Conservation (phyloP, 2,329 filamentous ascomycete species). For the Fusarium anthophilum region DNA sequence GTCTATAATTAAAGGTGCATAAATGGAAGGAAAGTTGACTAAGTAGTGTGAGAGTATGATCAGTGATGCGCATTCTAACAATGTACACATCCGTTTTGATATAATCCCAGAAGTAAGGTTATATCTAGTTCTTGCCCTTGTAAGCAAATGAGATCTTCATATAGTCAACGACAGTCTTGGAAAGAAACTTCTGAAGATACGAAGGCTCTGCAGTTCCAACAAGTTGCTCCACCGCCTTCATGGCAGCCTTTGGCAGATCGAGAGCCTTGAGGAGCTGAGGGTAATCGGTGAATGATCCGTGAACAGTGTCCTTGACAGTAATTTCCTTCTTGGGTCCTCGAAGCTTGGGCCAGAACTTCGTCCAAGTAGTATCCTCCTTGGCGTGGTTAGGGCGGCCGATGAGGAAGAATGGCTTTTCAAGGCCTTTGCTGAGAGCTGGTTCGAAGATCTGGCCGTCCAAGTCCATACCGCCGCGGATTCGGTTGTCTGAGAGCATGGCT, state of each 20-base stretch:
- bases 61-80: too few relatives aligned
- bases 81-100: background rate
- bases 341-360: conserved; percentile 42
- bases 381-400: conserved; percentile 45
- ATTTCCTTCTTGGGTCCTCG: conserved; percentile 40
- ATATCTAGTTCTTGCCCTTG: background rate
- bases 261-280: conserved; percentile 41
- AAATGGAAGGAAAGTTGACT: background rate
- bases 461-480: conserved; percentile 51
- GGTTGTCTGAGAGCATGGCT: conserved; percentile 43
- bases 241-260: conserved; percentile 20
- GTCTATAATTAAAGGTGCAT: background rate
- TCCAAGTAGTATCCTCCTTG: conserved; percentile 46
- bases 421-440: conserved; percentile 41
- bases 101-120: rapidly evolving
- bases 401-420: conserved; percentile 45
- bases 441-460: conserved; percentile 52
- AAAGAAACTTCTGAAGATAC: conserved; percentile 30
- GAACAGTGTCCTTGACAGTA: conserved; percentile 38
- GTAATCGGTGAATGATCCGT: conserved; percentile 47
- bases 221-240: background rate
- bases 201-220: conserved; percentile 24
- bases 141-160: conserved; percentile 1
- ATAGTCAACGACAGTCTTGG: conserved; percentile 35
- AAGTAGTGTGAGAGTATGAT: too few relatives aligned